Percentiles rank a stretch among this genome's conserved stretches.
phyloP scores from a whole-genome alignment of 495 filamentous ascomycete species.

The Rhypophila decipiens region DNA sequence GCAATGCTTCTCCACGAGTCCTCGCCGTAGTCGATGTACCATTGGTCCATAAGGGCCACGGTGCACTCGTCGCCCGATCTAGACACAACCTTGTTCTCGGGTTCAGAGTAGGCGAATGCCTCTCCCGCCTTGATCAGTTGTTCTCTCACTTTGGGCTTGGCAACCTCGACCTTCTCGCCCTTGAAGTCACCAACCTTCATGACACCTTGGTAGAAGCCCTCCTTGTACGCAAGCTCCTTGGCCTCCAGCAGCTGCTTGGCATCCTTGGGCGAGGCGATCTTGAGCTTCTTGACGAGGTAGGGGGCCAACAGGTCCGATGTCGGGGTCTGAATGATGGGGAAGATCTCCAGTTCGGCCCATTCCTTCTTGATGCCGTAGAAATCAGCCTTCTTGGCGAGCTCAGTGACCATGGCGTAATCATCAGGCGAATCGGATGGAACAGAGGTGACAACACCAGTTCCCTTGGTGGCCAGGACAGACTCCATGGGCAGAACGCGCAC shows the following conservation, averaged over 20 bases:
- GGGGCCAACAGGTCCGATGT: constrained; percentile 78
- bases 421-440: constrained; percentile 94
- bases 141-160: constrained; percentile 72
- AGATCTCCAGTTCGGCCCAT: constrained; percentile 79
- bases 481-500: constrained; percentile 90
- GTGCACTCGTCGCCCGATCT: constrained; percentile 75
- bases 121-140: constrained; percentile 66
- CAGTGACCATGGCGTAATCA: constrained; percentile 78
- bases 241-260: constrained; percentile 73
- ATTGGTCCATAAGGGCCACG: constrained; percentile 85
- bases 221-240: constrained; percentile 88
- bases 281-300: constrained; percentile 74
- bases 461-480: constrained; percentile 78
- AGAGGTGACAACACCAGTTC: constrained; percentile 87
- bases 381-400: constrained; percentile 85
- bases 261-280: constrained; percentile 92
- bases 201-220: constrained; percentile 85
- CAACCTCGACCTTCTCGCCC: constrained; percentile 70
- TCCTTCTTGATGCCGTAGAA: constrained; percentile 91
- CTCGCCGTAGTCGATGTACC: constrained; percentile 54
- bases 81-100: constrained; percentile 73
- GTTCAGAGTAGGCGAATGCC: constrained; percentile 84
- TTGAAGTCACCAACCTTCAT: constrained; percentile 82
- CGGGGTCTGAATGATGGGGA: constrained; percentile 83
- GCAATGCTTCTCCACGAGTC: constrained; percentile 1